A percentile compares a stretch with the other conserved stretches of the same genome.
Conservation (phyloP, 345 rosid genomes). For the Citrus trifoliata region DNA sequence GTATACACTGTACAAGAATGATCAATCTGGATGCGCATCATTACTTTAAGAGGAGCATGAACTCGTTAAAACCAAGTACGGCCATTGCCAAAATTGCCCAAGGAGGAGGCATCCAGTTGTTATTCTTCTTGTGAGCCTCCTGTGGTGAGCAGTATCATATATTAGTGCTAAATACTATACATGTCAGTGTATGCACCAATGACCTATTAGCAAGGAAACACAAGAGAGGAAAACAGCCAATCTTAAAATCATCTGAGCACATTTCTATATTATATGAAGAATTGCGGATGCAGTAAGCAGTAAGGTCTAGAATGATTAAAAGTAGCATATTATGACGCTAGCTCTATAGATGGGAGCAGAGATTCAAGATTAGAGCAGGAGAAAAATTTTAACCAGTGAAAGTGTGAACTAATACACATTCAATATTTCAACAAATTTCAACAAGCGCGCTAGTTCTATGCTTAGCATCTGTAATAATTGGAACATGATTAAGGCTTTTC, state of each 20-base stretch:
- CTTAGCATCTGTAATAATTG: neutral
- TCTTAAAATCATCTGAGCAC: neutral
- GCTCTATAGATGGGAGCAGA: neutral
- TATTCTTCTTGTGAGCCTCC: conserved; percentile 65
- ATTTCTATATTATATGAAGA: neutral
- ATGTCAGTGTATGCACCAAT: neutral
- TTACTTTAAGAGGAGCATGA: conserved; percentile 73
- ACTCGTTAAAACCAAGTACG: conserved; percentile 74
- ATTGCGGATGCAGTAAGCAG: too few relatives aligned
- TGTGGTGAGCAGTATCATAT: conserved; percentile 22
- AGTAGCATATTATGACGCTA: neutral
- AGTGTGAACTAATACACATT: neutral
- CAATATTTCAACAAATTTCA: neutral
- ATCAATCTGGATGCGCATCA: neutral
- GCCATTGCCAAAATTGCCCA: conserved; percentile 61
- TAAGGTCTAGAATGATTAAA: neutral
- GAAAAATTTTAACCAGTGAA: neutral
- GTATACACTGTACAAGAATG: neutral
- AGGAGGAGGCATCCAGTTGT: conserved; percentile 74
- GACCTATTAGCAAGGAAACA: neutral
- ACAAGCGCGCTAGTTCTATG: neutral
- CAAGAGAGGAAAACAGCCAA: neutral
- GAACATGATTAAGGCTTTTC: neutral
- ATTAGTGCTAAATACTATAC: neutral
- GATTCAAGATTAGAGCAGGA: neutral